These are phyloP conservation scores for Apiosordaria backusii DNA, from an alignment of 495 filamentous ascomycete species.

Conservation along the genomic window DNA sequence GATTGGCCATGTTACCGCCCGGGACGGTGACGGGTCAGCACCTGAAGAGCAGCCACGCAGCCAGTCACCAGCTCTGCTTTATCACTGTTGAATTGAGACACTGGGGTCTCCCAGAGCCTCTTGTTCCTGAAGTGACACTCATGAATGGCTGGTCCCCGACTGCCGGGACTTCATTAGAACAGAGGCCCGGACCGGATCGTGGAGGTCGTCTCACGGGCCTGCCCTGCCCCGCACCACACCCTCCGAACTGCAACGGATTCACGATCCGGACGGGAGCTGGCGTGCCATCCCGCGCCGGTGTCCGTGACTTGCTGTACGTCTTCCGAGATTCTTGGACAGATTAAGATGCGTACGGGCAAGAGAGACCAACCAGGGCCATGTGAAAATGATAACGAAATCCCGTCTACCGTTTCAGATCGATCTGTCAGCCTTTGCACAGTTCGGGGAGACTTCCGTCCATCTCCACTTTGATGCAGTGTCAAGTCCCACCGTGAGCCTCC, in stretches of 20 bases:
- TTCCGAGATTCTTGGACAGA: neutral
- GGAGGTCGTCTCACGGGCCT: neutral
- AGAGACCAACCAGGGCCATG: neutral
- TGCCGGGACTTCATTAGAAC: conserved; percentile 1
- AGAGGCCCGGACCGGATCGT: neutral
- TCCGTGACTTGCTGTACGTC: neutral
- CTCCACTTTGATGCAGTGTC: neutral
- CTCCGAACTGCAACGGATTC: conserved; percentile 13
- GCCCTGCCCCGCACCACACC: conserved; percentile 11
- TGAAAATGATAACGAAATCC: neutral
- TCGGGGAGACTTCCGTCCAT: neutral
- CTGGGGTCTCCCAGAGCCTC: neutral
- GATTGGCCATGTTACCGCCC: conserved; percentile 47
- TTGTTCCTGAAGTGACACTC: neutral
- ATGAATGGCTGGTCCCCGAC: conserved; percentile 7
- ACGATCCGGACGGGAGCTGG: conserved; percentile 1
- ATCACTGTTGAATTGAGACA: conserved; percentile 7
- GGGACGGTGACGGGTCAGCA: conserved; percentile 33
- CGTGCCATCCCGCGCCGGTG: neutral
- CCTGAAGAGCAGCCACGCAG: conserved; percentile 5
- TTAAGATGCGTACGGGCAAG: neutral
- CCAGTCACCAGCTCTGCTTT: conserved; percentile 9
- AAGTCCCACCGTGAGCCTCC: neutral
- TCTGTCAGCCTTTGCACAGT: neutral
- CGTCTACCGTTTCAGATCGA: neutral